Base-by-base conservation (phyloP, 1,139 yeast species). In the Blastobotrys capitulatus region DNA sequence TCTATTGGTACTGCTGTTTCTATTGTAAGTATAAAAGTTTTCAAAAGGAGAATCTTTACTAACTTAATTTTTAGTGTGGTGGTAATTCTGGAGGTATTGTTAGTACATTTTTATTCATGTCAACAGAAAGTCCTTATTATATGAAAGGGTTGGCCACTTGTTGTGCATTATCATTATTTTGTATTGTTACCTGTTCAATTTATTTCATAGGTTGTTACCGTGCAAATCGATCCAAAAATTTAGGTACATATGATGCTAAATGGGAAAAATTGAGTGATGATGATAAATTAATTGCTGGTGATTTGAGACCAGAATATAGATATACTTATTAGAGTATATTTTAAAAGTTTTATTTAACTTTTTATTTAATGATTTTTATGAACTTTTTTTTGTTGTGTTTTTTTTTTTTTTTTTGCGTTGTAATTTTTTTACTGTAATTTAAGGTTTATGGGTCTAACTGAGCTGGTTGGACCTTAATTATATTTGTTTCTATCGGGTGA, bases 51-150 rank as follows among this genome's bases (percentile, higher is more conserved):
- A n/a, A n/a, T n/a, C n/a, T n/a, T n/a, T 22, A 22, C 25, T 22
- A 22, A 22, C 25, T n/a, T n/a, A n/a, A 22, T 5, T 22, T 5
- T 5, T 22, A 22, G 25, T 92, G 92, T 1, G 83, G 84, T 62
- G 94, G 92, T 55, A 84, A 86, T 67, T 82, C 83, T 61, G 94
- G 94, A 54, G 94, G 92, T 60, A 84, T 85, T 29, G 32, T 29
- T 12, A 29, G 32, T 29, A 29, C 32, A 29, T 29, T 12, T 29
- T 10, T 13, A 4, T 29, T 29, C 12, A 29, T 29, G n/a, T 4
- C 6, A 12, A 29, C 12, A 12, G 32, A 29, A 6, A 13, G 5
- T 6, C 32, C 32, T 29, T 29, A 12, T 29, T 29, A 29, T 29
- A 9, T 13, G 5, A 29, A 29, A 9, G 32, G 32, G 12, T 12